Evolutionary conservation across 257 asterid species (phyloP), one percentile per base, ranked within the genome.

Genomic region (Capsicum rhomboideum): DNA sequence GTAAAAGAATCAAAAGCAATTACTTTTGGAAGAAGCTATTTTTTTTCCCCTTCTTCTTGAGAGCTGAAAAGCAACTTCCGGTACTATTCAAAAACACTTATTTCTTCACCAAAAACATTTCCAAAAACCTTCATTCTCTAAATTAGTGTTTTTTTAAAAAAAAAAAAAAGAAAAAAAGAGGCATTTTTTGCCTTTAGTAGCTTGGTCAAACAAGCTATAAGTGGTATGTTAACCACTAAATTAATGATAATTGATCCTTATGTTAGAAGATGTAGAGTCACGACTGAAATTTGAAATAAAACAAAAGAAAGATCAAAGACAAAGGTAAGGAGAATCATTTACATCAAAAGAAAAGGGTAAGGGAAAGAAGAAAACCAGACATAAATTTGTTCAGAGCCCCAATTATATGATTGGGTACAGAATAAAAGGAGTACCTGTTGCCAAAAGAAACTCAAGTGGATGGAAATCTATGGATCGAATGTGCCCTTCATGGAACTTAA

Each of bases 381-480:
- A 77, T 4, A 28, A 50, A 77, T 50, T 42, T 4, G 10, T 50
- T 50, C 82, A 17, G 28, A 28, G 44, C 21, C 52, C 82, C 28
- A 77, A 26, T 50, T 77, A 46, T 26, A 77, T 10, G 49, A 77
- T 75, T 13, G 64, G 63, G 61, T 29, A 50, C 44, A 50, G 82
- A 77, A 26, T 50, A 49, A 75, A 81, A 79, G n/a, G 84, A 82
- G 83, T 88, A 95, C 99, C 99, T 54, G 99, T 95, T 58, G 98
- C 99, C 78, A 97, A 88, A 85, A 97, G 96, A 89, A 97, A 95
- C 92, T 95, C 99, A 11, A 92, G 92, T 8, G 99, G 99, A 90
- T 97, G 99, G 89, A 97, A 97, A 80, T 95, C 98, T 83, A 97
- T 90, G 28, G 98, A 89, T 78, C 98, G 97, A 85, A 97, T 82